Base-by-base conservation (phyloP, 108 stramenopile genomes). In the Craspedostauros australis region DNA sequence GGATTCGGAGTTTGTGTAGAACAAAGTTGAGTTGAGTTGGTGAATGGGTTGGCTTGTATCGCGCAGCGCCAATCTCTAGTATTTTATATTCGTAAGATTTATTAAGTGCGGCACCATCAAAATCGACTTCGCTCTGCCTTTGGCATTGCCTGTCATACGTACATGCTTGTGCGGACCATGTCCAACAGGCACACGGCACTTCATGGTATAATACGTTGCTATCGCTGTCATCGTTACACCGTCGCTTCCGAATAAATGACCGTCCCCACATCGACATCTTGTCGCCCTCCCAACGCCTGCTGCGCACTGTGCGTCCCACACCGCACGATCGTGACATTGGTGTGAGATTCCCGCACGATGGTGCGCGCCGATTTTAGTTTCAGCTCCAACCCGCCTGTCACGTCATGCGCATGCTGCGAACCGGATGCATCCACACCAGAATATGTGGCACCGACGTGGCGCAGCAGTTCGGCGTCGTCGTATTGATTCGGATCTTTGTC, bases 371-470 rank as follows among this genome's bases (percentile, higher is more conserved):
- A 64, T 27, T 56, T 50, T 21, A 82, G 64, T 52, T 86, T 86
- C 44, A 65, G 64, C 54, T 68, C 71, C 9, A 90, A 51, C 19
- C 88, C 88, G 11, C 88, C 88, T 37, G 88, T 90, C 2, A 86
- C 84, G 72, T 90, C 88, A 47, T 90, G 88, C 4, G 61, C 73
- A 54, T 90, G 84, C 51, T 47, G 60, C 22, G 84, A 86, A 21
- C 76, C 83, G 8, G 76, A 64, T 5, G 80, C 78, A n/a, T 36
- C 41, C 5, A 80, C 23, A 22, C 66, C 58, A 5, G 45, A 26
- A 46, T 67, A 0, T 41, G 36, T 2, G 29, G 14, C 68, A 7
- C 22, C 12, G 25, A 90, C 62, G 23, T 48, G 38, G 11, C 46
- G 37, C 31, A 90, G 48, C 21, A 83, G 40, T 39, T 15, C 28